Evolutionary conservation across 345 rosid genomes (phyloP), one percentile per base, ranked within the genome.

Genomic region (Populus davidiana): DNA sequence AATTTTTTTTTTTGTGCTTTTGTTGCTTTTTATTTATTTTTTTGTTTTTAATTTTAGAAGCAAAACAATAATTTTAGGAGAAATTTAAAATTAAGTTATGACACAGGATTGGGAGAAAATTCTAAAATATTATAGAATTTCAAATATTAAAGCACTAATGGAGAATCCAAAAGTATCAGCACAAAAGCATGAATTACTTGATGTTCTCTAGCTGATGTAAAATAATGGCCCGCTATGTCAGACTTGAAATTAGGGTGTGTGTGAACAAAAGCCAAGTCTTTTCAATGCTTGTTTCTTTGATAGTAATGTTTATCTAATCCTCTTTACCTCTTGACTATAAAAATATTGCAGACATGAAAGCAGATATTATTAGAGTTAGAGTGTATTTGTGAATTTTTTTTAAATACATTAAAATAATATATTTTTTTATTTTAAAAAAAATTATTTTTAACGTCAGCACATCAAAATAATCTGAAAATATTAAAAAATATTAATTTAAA

Each of bases 291-390:
- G 4, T 33, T 65, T 27, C 2, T 18, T 61, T 21, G 1, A 21
- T 21, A 8, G 27, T 21, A 18, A 61, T 31, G 10, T 33, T 66
- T 66, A 66, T 36, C 43, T n/a, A 36, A 17, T n/a, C 39, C 17
- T 36, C 17, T 36, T 27, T 82, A 94, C 97, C 98, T 87, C 97
- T 96, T 76, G 89, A 85, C 84, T 87, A 27, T 27, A 27, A 27
- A 27, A 27, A 27, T 27, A 27, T 87, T 73, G 91, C 93, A 85
- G 52, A 79, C 76, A 75, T 95, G 92, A 77, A 95, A 93, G 86
- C 93, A 88, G 74, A 93, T 79, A 27, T 23, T 25, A 6, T 41
- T 36, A 69, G 56, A 27, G 27, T 27, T 27, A 27, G 27, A 27
- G 27, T 27, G 1, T 27, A 27, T 27, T 27, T 27, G 27, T 27